A percentile compares a stretch with the other conserved stretches of the same genome.
These are phyloP conservation scores for Phytopythium montanum DNA, from an alignment of 352 stramenopile species.

Conservation along the genomic window DNA sequence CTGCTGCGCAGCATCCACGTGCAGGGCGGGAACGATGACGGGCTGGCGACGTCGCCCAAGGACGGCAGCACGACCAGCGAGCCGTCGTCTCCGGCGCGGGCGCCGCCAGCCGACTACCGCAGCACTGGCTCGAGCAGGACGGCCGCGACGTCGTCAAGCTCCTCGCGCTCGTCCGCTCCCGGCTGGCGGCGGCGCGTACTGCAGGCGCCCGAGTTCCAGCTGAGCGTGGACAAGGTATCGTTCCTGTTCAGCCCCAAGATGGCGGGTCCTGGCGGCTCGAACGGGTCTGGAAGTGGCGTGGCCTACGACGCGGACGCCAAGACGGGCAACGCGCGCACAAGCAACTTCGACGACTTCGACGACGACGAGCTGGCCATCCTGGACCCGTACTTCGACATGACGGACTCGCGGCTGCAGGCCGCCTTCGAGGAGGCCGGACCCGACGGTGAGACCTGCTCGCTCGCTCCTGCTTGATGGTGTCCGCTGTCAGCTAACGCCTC, in stretches of 20 bases:
- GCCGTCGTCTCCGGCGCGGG: slow-evolving; percentile 6
- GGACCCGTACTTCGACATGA: slow-evolving; percentile 87
- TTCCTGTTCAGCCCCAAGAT: slow-evolving; percentile 75
- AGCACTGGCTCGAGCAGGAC: slow-evolving; percentile 7
- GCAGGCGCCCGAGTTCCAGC: slow-evolving; percentile 56
- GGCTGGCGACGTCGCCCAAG: slow-evolving; percentile 4
- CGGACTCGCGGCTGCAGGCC: slow-evolving; percentile 55
- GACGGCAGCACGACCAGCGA: slow-evolving; percentile 3
- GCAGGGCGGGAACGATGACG: not conserved
- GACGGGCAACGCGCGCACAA: not conserved
- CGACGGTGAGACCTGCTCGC: slow-evolving; percentile 19
- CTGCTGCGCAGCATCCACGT: slow-evolving; percentile 17
- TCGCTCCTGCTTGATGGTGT: not conserved
- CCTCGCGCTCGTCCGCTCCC: not conserved
- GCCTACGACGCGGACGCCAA: slow-evolving; percentile 30
- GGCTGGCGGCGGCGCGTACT: slow-evolving; percentile 16
- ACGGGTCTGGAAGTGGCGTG: slow-evolving; percentile 21
- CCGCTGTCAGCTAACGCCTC: not conserved
- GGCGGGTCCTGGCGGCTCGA: slow-evolving; percentile 14
- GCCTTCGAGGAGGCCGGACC: slow-evolving; percentile 66
- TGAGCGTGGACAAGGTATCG: slow-evolving; percentile 79
- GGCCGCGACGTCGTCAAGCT: not conserved
- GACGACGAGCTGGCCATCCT: slow-evolving; percentile 79
- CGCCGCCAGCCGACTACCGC: slow-evolving; percentile 1
- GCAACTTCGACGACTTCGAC: slow-evolving; percentile 24